Base-by-base conservation (phyloP, 768 basidiomycete genomes). In the Tricholoma saponaceum region DNA sequence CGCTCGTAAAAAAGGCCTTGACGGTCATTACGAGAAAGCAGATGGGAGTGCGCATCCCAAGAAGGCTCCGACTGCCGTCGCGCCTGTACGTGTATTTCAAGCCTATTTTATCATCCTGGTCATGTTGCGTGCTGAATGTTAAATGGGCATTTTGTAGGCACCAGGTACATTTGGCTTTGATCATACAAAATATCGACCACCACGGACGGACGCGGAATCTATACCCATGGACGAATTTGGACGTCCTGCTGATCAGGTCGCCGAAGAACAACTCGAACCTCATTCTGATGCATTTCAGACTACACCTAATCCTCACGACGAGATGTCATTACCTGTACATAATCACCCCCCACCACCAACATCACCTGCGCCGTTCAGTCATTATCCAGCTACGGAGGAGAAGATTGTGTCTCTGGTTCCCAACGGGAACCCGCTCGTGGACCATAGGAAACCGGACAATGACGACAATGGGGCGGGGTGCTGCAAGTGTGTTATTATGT, bases 401-500 rank as follows among this genome's bases (percentile, higher is more conserved):
- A 67, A 65, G 57, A 57, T 57, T 20, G 51, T 51, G 10, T 55
- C 62, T 35, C 58, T 61, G 23, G 59, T 32, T 2, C 53, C 59
- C 25, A 37, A 66, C 26, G 62, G 70, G 55, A 67, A 66, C 32
- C 64, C 72, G 39, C 69, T 72, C 28, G 61, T 69, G 41, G 65
- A 67, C 39, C 69, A 72, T 54, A 62, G 63, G 52, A 68, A 64
- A 46, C 65, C 65, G 26, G 72, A 74, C 10, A 81, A 84, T 32
- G 82, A 86, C 6, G 80, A 79, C 13, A 68, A 65, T 1, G 76
- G 70, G 30, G 81, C 76, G 28, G 85, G 87, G 37, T 92, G 90
- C 67, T 92, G 90, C 78, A 89, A 86, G 73, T 92, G 90, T 73
- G 74, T 89, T 63, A 80, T 92, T 69, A 92, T 92, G 90, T 92